Evolutionary conservation across 495 filamentous ascomycete species (phyloP).

Genomic region (Glarea lozoyensis): DNA sequence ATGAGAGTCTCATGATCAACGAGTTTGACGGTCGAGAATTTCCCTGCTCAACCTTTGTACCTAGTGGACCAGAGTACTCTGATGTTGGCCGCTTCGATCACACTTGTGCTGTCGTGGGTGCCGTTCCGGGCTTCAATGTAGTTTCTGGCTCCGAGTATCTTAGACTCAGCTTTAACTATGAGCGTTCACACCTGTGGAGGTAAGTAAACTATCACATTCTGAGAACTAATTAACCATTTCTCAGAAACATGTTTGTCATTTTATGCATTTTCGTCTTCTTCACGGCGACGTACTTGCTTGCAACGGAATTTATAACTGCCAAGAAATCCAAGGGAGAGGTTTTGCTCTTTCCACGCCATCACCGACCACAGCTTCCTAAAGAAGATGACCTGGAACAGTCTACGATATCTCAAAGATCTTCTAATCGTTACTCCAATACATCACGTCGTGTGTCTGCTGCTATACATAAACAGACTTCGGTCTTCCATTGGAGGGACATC

Average conservation of each 20-base stretch:
- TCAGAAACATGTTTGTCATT: no score
- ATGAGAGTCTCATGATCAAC: constrained; percentile 59
- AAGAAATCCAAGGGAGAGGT: constrained; percentile 85
- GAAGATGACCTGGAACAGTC: no score
- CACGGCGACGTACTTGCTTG: constrained; percentile 53
- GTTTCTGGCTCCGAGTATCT: constrained; percentile 61
- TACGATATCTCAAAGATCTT: no score
- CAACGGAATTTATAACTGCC: constrained; percentile 63
- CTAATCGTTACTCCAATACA: no score
- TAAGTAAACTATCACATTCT: no score
- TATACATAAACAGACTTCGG: neutral
- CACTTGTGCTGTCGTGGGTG: constrained; percentile 56
- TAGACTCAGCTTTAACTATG: constrained; percentile 48
- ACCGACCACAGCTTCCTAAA: no score
- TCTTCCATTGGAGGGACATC: constrained; percentile 76
- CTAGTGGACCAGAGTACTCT: constrained; percentile 35
- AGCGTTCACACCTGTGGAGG: constrained; percentile 28
- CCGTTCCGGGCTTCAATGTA: constrained; percentile 42
- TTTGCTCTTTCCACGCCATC: no score
- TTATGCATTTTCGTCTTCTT: constrained; percentile 58
- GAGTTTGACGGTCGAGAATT: constrained; percentile 52
- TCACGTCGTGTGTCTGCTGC: neutral
- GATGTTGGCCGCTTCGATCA: constrained; percentile 29
- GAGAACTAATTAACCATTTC: no score
- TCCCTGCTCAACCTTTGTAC: constrained; percentile 45